Evolutionary conservation across 1,284 basidiomycete genomes (phyloP), one percentile per base, ranked within the genome.

Genomic region (Thecaphora frezii): DNA sequence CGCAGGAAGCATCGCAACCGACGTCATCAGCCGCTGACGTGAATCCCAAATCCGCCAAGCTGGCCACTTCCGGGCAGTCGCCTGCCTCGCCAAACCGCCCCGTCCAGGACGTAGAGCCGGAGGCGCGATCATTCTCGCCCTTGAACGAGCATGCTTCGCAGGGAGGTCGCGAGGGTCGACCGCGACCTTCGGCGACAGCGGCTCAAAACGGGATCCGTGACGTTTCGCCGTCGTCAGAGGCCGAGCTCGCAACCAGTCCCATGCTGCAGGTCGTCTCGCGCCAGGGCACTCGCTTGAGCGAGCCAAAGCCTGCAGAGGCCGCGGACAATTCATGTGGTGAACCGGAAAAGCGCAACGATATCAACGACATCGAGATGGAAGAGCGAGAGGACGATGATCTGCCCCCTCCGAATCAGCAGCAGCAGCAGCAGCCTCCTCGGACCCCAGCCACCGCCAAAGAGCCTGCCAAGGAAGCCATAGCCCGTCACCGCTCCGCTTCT

Each of bases 211-310:
- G 36, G 14, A n/a, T 66, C 1, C 36, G 59, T 14, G 55, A 53
- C 8, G 55, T 55, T 4, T 62, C 64, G 3, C 56, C 56, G 21
- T 54, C 59, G 2, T 66, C 59, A 3, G 59, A 66, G 43, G 59
- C 55, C 9, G 64, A 62, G 39, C 51, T 66, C 7, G 64, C 64
- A 7, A 66, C 64, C 10, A 66, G 64, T 22, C 64, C 64, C 14
- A 48, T 66, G 56, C 48, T 66, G 12, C 55, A 45, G 14, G 64
- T 59, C 13, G 53, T 49, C 3, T 58, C 63, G 19, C 58, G 55
- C 22, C 7, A 9, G 16, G 33, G 13, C 13, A n/a, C n/a, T n/a
- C n/a, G n/a, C n/a, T n/a, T n/a, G n/a, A n/a, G n/a, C n/a, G n/a
- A n/a, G n/a, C n/a, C n/a, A n/a, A n/a, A n/a, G n/a, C n/a, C n/a